These are phyloP conservation scores for Actinomortierella ambigua DNA, from an alignment of 371 early-diverging fungal genomes.

Conservation along the genomic window DNA sequence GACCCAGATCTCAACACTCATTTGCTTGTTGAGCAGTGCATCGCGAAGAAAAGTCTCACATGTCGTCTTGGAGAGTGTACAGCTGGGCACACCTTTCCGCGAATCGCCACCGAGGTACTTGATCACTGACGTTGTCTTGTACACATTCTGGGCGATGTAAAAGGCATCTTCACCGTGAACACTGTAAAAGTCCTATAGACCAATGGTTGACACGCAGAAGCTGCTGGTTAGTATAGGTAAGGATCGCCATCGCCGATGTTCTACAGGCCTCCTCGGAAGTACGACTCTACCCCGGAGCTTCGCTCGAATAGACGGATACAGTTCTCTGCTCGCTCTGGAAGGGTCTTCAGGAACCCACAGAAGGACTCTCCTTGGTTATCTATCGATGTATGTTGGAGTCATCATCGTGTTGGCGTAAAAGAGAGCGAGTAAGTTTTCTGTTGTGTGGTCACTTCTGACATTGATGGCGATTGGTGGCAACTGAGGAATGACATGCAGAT, in stretches of 20 bases:
- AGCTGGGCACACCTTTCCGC: constrained; percentile 70
- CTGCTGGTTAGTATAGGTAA: background rate
- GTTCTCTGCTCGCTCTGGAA: constrained; percentile 50
- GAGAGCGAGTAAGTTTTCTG: too few relatives aligned
- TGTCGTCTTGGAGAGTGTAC: constrained; percentile 75
- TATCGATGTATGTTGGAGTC: constrained; percentile 1
- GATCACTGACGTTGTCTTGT: constrained; percentile 89
- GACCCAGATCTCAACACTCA: constrained; percentile 89
- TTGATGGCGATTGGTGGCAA: too few relatives aligned
- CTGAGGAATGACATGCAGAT: too few relatives aligned
- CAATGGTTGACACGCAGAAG: background rate
- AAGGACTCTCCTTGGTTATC: constrained; percentile 55
- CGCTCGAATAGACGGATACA: constrained; percentile 77
- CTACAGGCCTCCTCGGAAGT: background rate
- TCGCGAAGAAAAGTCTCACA: constrained; percentile 82
- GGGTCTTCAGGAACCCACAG: constrained; percentile 52
- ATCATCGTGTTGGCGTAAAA: too few relatives aligned
- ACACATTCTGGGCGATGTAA: constrained; percentile 82
- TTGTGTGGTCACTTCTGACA: too few relatives aligned
- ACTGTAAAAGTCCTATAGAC: constrained; percentile 70
- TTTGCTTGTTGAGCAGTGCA: constrained; percentile 73
- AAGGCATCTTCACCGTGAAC: constrained; percentile 91
- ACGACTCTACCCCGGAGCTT: constrained; percentile 50
- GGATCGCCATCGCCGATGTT: background rate
- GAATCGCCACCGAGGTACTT: constrained; percentile 82